A percentile compares a stretch with the other conserved stretches of the same genome.
Evolutionary conservation across 2,329 filamentous ascomycete species (phyloP).

Genomic region (Fusarium hostae): DNA sequence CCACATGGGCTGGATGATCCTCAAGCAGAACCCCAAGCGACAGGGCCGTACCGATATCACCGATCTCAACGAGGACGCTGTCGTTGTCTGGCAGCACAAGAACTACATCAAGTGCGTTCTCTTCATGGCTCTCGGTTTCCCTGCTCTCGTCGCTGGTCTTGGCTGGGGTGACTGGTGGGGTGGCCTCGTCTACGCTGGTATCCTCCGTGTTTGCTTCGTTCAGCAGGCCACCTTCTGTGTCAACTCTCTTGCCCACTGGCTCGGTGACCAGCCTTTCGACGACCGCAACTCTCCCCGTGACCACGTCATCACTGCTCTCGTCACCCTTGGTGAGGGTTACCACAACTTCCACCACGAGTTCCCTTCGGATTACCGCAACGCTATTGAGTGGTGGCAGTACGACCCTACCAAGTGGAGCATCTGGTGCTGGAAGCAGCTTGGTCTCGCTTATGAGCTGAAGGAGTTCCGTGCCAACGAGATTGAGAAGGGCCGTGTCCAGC

Average conservation of each 20-base stretch:
- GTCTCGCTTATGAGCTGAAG: conserved; percentile 88
- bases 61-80: conserved; percentile 85
- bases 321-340: conserved; percentile 89
- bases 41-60: conserved; percentile 89
- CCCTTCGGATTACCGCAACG: conserved; percentile 92
- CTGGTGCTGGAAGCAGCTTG: conserved; percentile 84
- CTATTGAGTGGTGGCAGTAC: conserved; percentile 90
- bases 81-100: conserved; percentile 89
- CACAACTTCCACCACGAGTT: conserved; percentile 98
- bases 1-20: conserved; percentile 86
- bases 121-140: conserved; percentile 80
- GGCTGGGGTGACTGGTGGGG: conserved; percentile 85
- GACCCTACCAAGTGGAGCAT: conserved; percentile 93
- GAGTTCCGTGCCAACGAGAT: conserved; percentile 93
- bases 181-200: conserved; percentile 86
- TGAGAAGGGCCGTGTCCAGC: conserved; percentile 89
- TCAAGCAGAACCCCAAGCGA: conserved; percentile 92
- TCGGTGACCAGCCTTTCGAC: conserved; percentile 91
- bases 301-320: conserved; percentile 85
- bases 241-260: conserved; percentile 91
- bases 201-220: conserved; percentile 88
- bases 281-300: conserved; percentile 92
- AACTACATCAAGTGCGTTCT: conserved; percentile 85
- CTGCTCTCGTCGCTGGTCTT: conserved; percentile 78
- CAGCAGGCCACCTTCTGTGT: conserved; percentile 95